Evolutionary conservation across 164 flowering plant genomes (phyloP).

Genomic region (Echeveria elegans): DNA sequence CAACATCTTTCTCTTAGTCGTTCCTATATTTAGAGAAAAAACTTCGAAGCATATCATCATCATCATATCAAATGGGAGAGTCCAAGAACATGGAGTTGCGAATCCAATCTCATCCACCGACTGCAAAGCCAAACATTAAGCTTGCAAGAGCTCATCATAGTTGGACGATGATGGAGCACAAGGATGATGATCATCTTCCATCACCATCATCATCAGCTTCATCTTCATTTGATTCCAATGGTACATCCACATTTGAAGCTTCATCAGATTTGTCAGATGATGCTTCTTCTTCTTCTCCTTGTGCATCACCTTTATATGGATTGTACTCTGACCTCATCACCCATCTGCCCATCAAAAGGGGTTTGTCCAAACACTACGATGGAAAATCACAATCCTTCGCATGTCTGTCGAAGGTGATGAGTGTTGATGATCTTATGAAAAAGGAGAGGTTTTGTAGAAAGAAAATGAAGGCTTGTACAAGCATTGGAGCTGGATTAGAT

Average conservation of each 20-base stretch:
- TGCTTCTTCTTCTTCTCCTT: constrained; percentile 35
- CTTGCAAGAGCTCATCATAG: constrained; percentile 5
- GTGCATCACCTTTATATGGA: constrained; percentile 26
- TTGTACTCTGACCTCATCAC: constrained; percentile 51
- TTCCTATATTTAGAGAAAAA: neutral
- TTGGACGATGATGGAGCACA: constrained; percentile 15
- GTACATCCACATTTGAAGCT: constrained; percentile 21
- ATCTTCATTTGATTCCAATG: constrained; percentile 14
- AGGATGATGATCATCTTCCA: constrained; percentile 11
- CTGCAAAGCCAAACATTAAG: neutral
- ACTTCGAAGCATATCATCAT: neutral
- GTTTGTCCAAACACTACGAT: constrained; percentile 57
- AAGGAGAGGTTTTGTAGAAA: constrained; percentile 36
- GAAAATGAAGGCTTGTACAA: constrained; percentile 51
- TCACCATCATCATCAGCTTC: constrained; percentile 16
- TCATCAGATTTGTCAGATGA: constrained; percentile 35
- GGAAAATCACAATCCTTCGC: constrained; percentile 80
- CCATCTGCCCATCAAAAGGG: constrained; percentile 66
- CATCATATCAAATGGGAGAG: no score
- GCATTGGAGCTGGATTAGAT: constrained; percentile 40
- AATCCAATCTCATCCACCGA: neutral
- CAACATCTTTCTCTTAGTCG: neutral
- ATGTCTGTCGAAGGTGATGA: constrained; percentile 44
- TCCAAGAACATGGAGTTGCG: constrained; percentile 6
- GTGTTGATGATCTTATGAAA: constrained; percentile 65